Evolutionary conservation across 352 stramenopile genomes (phyloP).

Genomic region (Pythium utonaiense): DNA sequence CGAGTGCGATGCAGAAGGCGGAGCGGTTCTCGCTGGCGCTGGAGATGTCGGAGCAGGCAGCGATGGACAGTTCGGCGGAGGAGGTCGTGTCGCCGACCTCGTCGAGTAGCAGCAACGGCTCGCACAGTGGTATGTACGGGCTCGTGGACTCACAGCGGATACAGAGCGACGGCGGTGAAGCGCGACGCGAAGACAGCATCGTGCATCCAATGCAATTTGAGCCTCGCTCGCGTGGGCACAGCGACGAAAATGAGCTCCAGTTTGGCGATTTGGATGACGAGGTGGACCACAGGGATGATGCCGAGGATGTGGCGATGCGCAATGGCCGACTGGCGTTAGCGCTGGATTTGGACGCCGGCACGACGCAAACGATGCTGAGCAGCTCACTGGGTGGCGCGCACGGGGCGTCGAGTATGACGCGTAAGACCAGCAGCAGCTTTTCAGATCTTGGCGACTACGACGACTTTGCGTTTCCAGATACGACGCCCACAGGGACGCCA

Average conservation of each 20-base stretch:
- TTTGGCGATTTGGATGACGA: conserved; percentile 28
- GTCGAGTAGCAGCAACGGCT: conserved; percentile 29
- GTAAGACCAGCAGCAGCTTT: conserved; percentile 86
- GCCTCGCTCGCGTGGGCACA: conserved; percentile 8
- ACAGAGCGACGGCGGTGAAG: conserved; percentile 1
- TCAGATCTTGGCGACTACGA: conserved; percentile 86
- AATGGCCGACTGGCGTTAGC: conserved; percentile 41
- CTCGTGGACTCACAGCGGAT: conserved; percentile 13
- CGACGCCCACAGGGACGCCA: conserved; percentile 38
- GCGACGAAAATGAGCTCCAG: conserved; percentile 26
- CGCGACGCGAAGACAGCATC: neutral
- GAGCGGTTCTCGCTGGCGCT: conserved; percentile 1
- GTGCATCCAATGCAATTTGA: neutral
- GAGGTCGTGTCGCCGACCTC: conserved; percentile 30
- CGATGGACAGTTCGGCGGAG: neutral
- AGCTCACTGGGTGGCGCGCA: conserved; percentile 16
- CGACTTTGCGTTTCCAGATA: conserved; percentile 72
- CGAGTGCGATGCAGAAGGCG: neutral
- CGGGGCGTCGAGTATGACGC: conserved; percentile 43
- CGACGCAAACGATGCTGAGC: conserved; percentile 21
- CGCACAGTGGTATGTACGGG: conserved; percentile 14
- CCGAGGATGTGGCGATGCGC: conserved; percentile 24
- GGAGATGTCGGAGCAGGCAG: neutral
- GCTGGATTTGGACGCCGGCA: conserved; percentile 66
- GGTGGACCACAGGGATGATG: conserved; percentile 13